Conservation (phyloP, 805 yeast genomes). For the Ogataea ramenticola region DNA sequence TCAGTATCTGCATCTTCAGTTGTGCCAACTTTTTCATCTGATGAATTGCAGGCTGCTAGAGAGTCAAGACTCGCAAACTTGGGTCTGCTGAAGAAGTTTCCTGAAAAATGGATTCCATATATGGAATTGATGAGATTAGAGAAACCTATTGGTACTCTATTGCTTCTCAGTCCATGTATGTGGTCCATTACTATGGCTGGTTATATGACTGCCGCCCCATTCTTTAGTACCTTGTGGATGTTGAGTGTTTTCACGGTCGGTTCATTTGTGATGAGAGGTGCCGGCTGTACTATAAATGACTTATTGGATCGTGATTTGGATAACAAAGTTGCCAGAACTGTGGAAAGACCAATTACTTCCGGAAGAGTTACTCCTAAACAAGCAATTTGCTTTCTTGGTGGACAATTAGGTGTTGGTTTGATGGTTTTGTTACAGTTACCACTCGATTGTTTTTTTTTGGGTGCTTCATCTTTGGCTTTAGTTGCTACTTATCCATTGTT, state of each 20-base stretch:
- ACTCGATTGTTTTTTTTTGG: constrained; percentile 70
- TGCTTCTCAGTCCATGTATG: constrained; percentile 74
- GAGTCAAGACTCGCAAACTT: constrained; percentile 41
- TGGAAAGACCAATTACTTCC: constrained; percentile 88
- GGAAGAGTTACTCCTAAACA: constrained; percentile 67
- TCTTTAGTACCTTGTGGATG: constrained; percentile 53
- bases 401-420: constrained; percentile 68
- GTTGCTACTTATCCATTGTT: constrained; percentile 88
- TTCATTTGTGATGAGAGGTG: constrained; percentile 89
- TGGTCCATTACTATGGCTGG: constrained; percentile 96
- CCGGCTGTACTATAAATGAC: constrained; percentile 96
- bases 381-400: constrained; percentile 65
- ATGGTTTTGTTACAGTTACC: constrained; percentile 71
- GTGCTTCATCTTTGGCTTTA: constrained; percentile 71
- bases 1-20: not conserved
- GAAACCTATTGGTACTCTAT: constrained; percentile 92
- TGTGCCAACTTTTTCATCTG: constrained; percentile 20
- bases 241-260: constrained; percentile 75
- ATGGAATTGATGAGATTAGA: constrained; percentile 89
- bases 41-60: constrained; percentile 44
- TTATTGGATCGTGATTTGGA: constrained; percentile 79
- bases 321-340: constrained; percentile 77
- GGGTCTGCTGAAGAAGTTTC: constrained; percentile 52
- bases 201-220: constrained; percentile 59
- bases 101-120: constrained; percentile 74